Evolutionary conservation across 2,329 filamentous ascomycete species (phyloP).

Genomic region (Emmonsiellopsis sp.): DNA sequence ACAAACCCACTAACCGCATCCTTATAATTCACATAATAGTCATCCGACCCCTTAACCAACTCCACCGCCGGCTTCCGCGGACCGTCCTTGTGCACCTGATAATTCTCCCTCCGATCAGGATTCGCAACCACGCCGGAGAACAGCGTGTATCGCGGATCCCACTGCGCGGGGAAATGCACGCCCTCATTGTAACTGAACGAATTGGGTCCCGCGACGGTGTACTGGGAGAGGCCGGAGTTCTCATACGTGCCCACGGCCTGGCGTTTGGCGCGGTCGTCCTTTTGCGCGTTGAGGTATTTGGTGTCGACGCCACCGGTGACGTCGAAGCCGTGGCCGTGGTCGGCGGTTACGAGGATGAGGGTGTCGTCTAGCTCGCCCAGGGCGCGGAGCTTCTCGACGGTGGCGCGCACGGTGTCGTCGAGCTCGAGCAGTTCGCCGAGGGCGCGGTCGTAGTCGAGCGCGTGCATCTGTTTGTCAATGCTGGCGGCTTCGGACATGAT

Average conservation of each 20-base stretch:
- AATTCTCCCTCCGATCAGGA: constrained; percentile 71
- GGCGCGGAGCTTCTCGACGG: constrained; percentile 58
- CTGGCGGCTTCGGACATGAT: constrained; percentile 80
- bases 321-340: constrained; percentile 84
- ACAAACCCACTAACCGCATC: constrained; percentile 60
- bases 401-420: constrained; percentile 72
- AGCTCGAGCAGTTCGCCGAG: constrained; percentile 78
- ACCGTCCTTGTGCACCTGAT: constrained; percentile 58
- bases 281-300: constrained; percentile 59
- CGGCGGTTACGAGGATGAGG: constrained; percentile 71
- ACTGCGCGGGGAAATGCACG: constrained; percentile 70
- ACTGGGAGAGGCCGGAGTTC: constrained; percentile 66
- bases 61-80: constrained; percentile 54
- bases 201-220: constrained; percentile 48
- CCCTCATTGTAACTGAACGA: constrained; percentile 59
- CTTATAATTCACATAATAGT: constrained; percentile 59
- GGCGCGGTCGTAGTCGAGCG: constrained; percentile 74
- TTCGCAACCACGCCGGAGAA: constrained; percentile 62
- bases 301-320: constrained; percentile 78
- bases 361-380: constrained; percentile 64
- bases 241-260: constrained; percentile 65
- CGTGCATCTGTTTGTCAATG: constrained; percentile 86
- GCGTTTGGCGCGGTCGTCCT: constrained; percentile 62
- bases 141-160: constrained; percentile 76
- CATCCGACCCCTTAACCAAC: constrained; percentile 41